Evolutionary conservation across 768 basidiomycete genomes (phyloP).

Genomic region (Leccinum variicolor): DNA sequence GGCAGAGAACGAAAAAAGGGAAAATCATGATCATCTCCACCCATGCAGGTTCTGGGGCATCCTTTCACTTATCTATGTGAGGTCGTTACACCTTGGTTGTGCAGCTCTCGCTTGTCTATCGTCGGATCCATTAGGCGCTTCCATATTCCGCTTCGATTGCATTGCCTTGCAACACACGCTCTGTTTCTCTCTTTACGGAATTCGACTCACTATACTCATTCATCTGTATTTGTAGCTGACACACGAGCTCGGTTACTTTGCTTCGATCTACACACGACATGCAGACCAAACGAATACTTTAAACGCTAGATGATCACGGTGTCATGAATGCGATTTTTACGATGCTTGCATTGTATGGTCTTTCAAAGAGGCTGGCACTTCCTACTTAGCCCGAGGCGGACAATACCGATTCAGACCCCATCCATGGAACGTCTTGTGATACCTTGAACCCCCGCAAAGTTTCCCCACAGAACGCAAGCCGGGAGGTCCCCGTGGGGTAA

Average conservation of each 20-base stretch:
- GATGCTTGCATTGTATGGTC: background rate
- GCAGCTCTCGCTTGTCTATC: conserved; percentile 5
- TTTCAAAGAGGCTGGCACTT: background rate
- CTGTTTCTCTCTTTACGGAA: conserved; percentile 1
- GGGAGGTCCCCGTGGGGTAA: background rate
- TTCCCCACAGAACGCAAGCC: background rate
- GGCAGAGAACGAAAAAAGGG: conserved; percentile 77
- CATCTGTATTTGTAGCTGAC: conserved; percentile 24
- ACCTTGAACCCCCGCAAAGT: background rate
- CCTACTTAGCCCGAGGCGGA: background rate
- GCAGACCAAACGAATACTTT: conserved; percentile 4
- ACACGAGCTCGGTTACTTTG: conserved; percentile 11
- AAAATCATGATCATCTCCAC: conserved; percentile 44
- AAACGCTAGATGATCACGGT: conserved; percentile 2
- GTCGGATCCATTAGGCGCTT: conserved; percentile 15
- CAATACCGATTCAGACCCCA: background rate
- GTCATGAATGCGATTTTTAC: background rate
- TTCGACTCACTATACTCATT: conserved; percentile 11
- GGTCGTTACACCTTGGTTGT: conserved; percentile 6
- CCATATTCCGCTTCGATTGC: conserved; percentile 9
- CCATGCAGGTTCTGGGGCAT: background rate
- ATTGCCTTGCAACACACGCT: background rate
- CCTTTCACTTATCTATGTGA: conserved; percentile 16
- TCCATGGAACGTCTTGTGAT: background rate
- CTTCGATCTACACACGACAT: conserved; percentile 20